A percentile compares a stretch with the other conserved stretches of the same genome.
Conservation (phyloP, 257 asterid species). For the Mitragyna speciosa region DNA sequence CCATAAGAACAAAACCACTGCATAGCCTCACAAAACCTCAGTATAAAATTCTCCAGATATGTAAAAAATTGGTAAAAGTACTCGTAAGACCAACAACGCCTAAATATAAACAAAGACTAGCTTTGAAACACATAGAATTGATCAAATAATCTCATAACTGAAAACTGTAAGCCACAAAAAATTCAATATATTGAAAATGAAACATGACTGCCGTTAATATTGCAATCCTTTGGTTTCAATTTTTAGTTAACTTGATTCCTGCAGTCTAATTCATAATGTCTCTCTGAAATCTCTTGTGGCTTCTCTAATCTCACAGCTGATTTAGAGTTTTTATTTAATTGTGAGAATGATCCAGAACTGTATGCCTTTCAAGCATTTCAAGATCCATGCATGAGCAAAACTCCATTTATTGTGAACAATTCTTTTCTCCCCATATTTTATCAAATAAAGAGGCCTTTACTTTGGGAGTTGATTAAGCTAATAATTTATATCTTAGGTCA, state of each 20-base stretch:
- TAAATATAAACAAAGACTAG: not conserved
- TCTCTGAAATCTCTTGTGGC: not conserved
- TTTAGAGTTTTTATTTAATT: not conserved
- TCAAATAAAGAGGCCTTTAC: too few species aligned
- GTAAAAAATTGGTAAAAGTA: not conserved
- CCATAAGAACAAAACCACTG: not conserved
- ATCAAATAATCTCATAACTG: not conserved
- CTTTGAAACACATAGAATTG: not conserved
- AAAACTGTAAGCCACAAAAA: not conserved
- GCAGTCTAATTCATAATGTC: not conserved
- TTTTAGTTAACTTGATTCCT: not conserved
- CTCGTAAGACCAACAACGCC: not conserved
- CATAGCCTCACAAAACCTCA: not conserved
- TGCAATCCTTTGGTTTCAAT: not conserved
- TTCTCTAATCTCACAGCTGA: not conserved
- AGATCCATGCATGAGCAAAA: too few species aligned
- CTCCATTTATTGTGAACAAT: too few species aligned
- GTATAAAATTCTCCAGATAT: not conserved
- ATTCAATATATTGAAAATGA: not conserved
- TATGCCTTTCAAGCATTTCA: not conserved
- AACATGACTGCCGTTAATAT: not conserved
- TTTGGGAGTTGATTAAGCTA: not conserved
- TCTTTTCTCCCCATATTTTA: too few species aligned
- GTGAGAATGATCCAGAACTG: not conserved
- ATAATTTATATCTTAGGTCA: not conserved